Evolutionary conservation across 2,329 filamentous ascomycete species (phyloP), one percentile per base, ranked within the genome.

Genomic region (Penicillium decumbens): DNA sequence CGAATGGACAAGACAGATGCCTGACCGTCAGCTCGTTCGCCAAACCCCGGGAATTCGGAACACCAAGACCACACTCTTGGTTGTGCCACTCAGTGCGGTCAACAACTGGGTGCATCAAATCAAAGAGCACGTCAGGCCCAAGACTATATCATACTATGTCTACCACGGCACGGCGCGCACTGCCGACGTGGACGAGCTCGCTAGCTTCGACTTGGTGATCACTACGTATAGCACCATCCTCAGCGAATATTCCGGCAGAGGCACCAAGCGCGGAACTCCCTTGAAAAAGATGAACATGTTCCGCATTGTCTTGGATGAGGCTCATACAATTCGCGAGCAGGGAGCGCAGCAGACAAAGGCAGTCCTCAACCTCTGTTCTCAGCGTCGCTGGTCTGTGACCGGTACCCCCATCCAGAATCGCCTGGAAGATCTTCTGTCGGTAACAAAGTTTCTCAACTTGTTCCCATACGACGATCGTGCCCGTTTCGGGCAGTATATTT

Each of bases 21-120:
- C 85, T 0, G 77, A 75, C 47, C 56, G 60, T 41, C 65, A 59
- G 4, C 66, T 66, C 43, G 59, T 65, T 39, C 63, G 59, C 27
- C 56, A 47, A 27, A 51, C 60, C 7, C 68, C 67, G 12, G 66
- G 65, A 6, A 68, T 71, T 41, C 77, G 75, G 37, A 95, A 96
- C 62, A 83, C 82, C 5, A 87, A 83, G 63, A 83, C 88, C 0
- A 97, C 93, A 0, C 75, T 98, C 28, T 78, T 98, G 15, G 82
- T 98, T 13, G 95, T 88, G 49, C 93, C 93, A 1, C 78, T 96
- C 2, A 95, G 89, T 63, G 93, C 92, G 0, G 84, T 97, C 50
- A 85, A 87, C 24, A 98, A 97, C 63, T 98, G 93, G 93, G 87
- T 92, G 61, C 84, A 90, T 58, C 93, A 98, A 69, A 88, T 97